Base-by-base conservation (phyloP, 352 stramenopile genomes). In the Plasmopara halstedii region DNA sequence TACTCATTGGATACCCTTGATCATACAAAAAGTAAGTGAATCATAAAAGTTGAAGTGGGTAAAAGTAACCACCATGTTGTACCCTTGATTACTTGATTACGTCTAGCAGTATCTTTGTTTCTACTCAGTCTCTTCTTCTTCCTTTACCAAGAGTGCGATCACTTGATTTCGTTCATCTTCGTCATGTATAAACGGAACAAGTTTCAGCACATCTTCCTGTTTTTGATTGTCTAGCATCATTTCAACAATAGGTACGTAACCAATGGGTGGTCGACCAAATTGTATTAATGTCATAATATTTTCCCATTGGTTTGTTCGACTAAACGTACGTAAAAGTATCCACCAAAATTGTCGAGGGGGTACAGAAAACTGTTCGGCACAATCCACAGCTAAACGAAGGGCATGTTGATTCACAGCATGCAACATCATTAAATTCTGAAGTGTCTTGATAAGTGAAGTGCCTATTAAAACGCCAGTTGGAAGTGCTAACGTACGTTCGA, bases 311-410 rank as follows among this genome's bases (percentile, higher is more conserved):
- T 70, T 49, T 8, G 50, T 81, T 32, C 67, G 56, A 2, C 56
- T 44, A 1, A 83, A 47, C 5, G 75, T 58, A 14, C 60, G 60
- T 32, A 83, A 46, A 18, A 83, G 25, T 17, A 57, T 64, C 58
- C 62, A 81, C 62, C 69, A 83, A 41, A 84, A 77, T 51, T 83
- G 71, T 15, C 56, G 61, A 22, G 74, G 71, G 18, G 64, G 62
- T 13, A 85, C 46, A 6, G 46, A 40, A 27, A 73, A 76, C 20
- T 73, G 54, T 35, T 74, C 58, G 6, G 58, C 71, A 42, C 73
- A 44, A n/a, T 62, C 43, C 0, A 79, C 60, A 13, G 69, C 59
- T 1, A 59, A 33, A 2, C 53, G 22, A 8, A 86, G 57, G 23
- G 68, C 64, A 9, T 62, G 46, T 10, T 50, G 47, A 25, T 79